These are phyloP conservation scores for Colletotrichum truncatum DNA, from an alignment of 2,329 filamentous ascomycete genomes.

Conservation along the genomic window DNA sequence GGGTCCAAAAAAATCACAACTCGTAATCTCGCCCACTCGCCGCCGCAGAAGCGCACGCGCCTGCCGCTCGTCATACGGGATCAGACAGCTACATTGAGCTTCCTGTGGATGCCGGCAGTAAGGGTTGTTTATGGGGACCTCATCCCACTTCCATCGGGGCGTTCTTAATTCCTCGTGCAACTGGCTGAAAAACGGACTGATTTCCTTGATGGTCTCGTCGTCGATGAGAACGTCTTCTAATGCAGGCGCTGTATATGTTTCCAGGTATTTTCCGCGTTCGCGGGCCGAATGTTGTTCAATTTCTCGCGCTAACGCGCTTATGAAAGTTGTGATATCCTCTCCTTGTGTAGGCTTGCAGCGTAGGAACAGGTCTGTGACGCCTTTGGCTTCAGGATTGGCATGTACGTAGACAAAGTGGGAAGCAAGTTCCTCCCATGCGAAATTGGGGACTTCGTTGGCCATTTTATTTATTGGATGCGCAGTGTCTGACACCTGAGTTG, in stretches of 20 bases:
- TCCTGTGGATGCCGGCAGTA: background rate
- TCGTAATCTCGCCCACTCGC: background rate
- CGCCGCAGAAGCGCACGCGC: background rate
- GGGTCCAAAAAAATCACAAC: background rate
- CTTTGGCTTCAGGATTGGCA: background rate
- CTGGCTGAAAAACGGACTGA: background rate
- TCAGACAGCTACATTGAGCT: background rate
- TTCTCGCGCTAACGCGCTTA: conserved; percentile 10
- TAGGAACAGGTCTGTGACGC: conserved; percentile 22
- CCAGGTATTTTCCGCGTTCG: background rate
- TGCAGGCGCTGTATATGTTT: background rate
- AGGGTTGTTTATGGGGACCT: background rate
- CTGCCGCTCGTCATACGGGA: background rate
- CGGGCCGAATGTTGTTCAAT: background rate
- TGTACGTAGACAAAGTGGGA: conserved; percentile 18
- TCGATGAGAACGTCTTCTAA: background rate
- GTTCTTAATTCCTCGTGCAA: background rate
- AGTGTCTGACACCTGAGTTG: too few species aligned
- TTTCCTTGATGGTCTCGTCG: background rate
- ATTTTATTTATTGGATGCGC: conserved; percentile 10
- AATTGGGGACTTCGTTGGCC: conserved; percentile 31
- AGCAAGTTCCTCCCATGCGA: conserved; percentile 28
- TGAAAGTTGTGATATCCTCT: conserved; percentile 28
- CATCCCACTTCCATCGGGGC: background rate
- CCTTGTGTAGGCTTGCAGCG: conserved; percentile 17